Evolutionary conservation across 2,329 filamentous ascomycete genomes (phyloP).

Genomic region (Pseudogymnoascus verrucosus): DNA sequence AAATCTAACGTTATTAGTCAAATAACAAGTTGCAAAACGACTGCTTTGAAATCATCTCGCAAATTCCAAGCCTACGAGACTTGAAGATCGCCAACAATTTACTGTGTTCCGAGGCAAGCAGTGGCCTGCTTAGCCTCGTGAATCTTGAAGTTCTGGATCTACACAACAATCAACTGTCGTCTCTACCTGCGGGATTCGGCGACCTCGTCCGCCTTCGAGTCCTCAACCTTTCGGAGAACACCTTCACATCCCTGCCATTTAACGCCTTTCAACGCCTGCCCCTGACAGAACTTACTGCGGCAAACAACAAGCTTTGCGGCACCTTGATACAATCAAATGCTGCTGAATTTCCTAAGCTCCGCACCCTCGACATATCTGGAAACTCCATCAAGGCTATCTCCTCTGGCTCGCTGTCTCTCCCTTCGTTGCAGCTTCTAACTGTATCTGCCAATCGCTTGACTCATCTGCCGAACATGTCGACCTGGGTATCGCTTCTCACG

Average conservation of each 20-base stretch:
- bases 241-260: conserved; percentile 63
- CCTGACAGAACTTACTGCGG: conserved; percentile 63
- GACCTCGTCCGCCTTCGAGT: conserved; percentile 62
- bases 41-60: conserved; percentile 62
- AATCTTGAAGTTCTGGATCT: conserved; percentile 76
- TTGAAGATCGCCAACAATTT: conserved; percentile 74
- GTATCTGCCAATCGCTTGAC: conserved; percentile 76
- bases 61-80: conserved; percentile 66
- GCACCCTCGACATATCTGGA: conserved; percentile 67
- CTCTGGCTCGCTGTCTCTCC: conserved; percentile 38
- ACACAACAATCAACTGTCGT: conserved; percentile 68
- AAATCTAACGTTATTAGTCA: conserved; percentile 43
- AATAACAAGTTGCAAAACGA: conserved; percentile 72
- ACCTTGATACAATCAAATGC: conserved; percentile 60
- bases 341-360: conserved; percentile 53
- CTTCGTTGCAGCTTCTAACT: conserved; percentile 64
- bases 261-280: conserved; percentile 59
- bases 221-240: conserved; percentile 74
- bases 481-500: conserved; percentile 65
- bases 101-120: conserved; percentile 59
- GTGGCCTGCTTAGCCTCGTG: conserved; percentile 53
- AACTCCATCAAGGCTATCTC: conserved; percentile 54
- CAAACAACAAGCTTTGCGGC: conserved; percentile 71
- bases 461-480: conserved; percentile 62
- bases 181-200: conserved; percentile 59